These are phyloP conservation scores for Camellia sinensis DNA, from an alignment of 148 eudicot genomes.

Conservation along the genomic window DNA sequence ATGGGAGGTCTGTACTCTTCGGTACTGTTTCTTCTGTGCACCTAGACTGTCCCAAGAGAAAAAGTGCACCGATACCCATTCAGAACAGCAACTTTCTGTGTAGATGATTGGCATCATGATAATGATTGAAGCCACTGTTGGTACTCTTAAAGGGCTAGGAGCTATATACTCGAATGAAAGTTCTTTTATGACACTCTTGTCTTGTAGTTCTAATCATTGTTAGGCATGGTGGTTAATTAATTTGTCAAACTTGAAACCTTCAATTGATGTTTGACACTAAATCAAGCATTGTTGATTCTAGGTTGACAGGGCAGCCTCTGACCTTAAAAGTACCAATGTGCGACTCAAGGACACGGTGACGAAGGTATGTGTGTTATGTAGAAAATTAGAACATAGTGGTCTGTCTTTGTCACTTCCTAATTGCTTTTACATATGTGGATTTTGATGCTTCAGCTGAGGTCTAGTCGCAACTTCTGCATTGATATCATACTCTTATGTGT, in stretches of 20 bases:
- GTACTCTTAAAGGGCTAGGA: no score
- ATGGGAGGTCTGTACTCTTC: no score
- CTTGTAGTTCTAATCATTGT: no score
- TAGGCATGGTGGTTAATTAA: no score
- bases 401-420: background rate
- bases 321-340: constrained; percentile 52
- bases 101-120: no score
- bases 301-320: constrained; percentile 52
- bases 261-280: background rate
- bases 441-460: constrained; percentile 48
- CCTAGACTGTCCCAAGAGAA: no score
- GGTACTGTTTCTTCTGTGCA: no score
- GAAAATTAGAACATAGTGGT: background rate
- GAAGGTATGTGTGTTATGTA: constrained; percentile 25
- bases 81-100: no score
- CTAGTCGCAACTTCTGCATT: constrained; percentile 69
- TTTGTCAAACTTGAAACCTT: no score
- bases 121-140: no score
- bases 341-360: constrained; percentile 60
- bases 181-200: no score
- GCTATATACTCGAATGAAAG: background rate
- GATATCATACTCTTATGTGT: constrained; percentile 54
- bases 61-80: no score
- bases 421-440: background rate
- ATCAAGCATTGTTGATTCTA: constrained; percentile 12